phyloP scores from a whole-genome alignment of 371 early-diverging fungal species.

The Entomophthora muscae region DNA sequence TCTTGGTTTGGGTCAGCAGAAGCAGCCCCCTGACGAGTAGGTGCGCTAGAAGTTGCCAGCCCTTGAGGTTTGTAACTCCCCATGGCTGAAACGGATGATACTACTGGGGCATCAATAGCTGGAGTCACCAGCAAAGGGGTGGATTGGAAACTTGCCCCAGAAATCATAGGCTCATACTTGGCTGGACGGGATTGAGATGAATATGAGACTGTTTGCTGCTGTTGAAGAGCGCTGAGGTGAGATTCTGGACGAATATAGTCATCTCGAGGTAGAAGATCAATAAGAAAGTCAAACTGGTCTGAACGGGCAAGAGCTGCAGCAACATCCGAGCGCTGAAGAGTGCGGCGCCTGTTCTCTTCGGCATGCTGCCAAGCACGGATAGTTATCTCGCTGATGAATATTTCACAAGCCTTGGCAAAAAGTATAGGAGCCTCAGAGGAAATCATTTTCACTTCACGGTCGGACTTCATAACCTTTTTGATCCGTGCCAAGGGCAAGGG shows the following conservation, averaged over 20 bases:
- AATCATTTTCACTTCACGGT: constrained; percentile 85
- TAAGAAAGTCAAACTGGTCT: constrained; percentile 97
- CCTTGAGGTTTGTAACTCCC: background rate
- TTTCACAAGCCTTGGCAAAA: constrained; percentile 52
- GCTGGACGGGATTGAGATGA: background rate
- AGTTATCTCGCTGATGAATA: constrained; percentile 81
- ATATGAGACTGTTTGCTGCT: background rate
- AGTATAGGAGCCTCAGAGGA: constrained; percentile 19
- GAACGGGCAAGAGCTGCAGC: constrained; percentile 85
- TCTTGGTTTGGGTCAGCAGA: background rate
- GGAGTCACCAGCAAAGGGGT: background rate
- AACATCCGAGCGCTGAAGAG: constrained; percentile 90
- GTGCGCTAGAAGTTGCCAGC: background rate
- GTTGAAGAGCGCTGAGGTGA: background rate
- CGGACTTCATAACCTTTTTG: constrained; percentile 99
- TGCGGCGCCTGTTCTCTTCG: constrained; percentile 96
- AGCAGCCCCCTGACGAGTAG: background rate
- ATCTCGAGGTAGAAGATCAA: constrained; percentile 95
- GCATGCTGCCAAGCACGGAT: constrained; percentile 90
- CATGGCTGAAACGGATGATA: background rate
- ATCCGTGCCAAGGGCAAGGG: constrained; percentile 96
- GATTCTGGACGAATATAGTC: constrained; percentile 19
- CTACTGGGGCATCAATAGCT: background rate
- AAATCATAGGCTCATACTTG: background rate
- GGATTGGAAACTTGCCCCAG: background rate